phyloP scores from a whole-genome alignment of 176 grass and related monocot species.

The Alopecurus myosuroides region DNA sequence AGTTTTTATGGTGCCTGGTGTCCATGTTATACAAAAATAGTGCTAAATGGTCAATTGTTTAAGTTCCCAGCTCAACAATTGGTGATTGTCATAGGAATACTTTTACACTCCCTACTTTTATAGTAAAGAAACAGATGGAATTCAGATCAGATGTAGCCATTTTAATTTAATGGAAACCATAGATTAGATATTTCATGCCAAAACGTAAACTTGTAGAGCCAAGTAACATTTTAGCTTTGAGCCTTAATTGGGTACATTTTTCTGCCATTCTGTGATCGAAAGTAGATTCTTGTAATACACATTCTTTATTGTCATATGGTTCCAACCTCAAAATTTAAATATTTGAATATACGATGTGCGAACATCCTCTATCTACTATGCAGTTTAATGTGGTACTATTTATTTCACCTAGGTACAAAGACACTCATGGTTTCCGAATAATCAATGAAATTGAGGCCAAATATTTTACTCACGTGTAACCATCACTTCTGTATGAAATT shows the following conservation, averaged over 20 bases:
- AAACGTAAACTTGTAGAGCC: background rate
- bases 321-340: background rate
- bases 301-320: background rate
- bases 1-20: no score
- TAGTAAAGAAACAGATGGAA: background rate
- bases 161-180: background rate
- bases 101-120: no score
- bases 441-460: no score
- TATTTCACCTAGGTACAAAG: no score
- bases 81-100: background rate
- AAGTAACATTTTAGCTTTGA: background rate
- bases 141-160: background rate
- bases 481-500: no score
- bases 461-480: no score
- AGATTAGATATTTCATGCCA: background rate
- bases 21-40: no score
- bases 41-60: no score
- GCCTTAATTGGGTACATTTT: background rate
- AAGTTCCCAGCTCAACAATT: no score
- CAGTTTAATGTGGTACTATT: no score
- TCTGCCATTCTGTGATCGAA: background rate
- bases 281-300: background rate
- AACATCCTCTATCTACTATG: background rate
- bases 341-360: no score
- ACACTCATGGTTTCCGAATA: no score